These are phyloP conservation scores for Boletus patriciae DNA, from an alignment of 768 basidiomycete species.

Conservation along the genomic window DNA sequence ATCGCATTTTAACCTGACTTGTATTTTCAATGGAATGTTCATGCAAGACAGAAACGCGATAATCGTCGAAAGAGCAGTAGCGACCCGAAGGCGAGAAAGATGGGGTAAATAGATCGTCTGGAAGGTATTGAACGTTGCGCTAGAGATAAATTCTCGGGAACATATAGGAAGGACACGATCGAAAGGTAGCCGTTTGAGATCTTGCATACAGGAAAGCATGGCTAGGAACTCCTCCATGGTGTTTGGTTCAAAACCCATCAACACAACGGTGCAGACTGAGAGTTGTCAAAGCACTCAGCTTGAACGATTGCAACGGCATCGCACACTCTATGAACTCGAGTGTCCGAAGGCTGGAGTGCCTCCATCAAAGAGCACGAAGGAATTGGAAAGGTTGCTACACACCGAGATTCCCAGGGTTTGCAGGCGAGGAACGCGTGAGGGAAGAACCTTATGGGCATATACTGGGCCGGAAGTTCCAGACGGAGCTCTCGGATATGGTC, in stretches of 20 bases:
- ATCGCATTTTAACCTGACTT: neutral
- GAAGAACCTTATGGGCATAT: neutral
- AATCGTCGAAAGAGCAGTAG: constrained; percentile 8
- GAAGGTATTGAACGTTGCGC: neutral
- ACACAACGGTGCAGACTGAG: constrained; percentile 33
- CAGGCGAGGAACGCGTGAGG: neutral
- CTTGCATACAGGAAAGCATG: constrained; percentile 35
- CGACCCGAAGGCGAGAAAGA: constrained; percentile 9
- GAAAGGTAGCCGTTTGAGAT: constrained; percentile 35
- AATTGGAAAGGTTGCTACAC: neutral
- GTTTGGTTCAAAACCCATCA: constrained; percentile 21
- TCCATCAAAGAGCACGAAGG: neutral
- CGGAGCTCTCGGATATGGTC: neutral
- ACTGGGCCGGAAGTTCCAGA: neutral
- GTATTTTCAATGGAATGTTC: neutral
- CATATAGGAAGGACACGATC: too few species aligned
- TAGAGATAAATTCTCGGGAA: too few species aligned
- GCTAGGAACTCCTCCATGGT: constrained; percentile 32
- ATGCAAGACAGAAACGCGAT: constrained; percentile 5
- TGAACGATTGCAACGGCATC: neutral
- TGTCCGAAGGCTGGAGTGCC: neutral
- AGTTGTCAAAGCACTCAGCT: constrained; percentile 30
- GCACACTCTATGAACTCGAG: neutral
- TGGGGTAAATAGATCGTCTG: neutral
- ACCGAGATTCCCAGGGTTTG: neutral